Conservation (phyloP, 2,329 filamentous ascomycete species). For the Chalaropsis ovoidea region DNA sequence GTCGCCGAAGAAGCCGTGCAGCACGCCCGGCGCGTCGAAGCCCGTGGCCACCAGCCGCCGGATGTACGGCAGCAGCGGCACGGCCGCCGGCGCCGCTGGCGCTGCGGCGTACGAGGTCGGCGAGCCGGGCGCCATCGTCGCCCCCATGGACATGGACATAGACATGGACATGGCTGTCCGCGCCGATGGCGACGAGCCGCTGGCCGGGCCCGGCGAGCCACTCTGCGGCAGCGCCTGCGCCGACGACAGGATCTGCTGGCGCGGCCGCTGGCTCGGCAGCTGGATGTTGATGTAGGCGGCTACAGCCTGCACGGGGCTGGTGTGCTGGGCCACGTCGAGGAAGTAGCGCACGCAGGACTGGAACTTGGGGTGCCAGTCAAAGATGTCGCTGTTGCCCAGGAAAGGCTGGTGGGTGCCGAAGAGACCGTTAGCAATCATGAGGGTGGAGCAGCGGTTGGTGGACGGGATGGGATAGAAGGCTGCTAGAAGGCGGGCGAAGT, state of each 20-base stretch:
- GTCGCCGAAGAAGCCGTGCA: slow-evolving; percentile 95
- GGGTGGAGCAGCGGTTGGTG: background rate
- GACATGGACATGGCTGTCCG: background rate
- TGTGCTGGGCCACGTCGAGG: slow-evolving; percentile 80
- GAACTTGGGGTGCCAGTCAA: slow-evolving; percentile 88
- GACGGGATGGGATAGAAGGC: background rate
- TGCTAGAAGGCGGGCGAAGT: background rate
- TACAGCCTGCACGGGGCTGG: slow-evolving; percentile 70
- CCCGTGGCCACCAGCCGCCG: slow-evolving; percentile 83
- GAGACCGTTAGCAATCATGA: slow-evolving; percentile 11
- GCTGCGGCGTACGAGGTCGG: slow-evolving; percentile 25
- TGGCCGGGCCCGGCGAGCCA: slow-evolving; percentile 30
- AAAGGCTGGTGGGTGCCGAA: slow-evolving; percentile 34
- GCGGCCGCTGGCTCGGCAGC: slow-evolving; percentile 66
- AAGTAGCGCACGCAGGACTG: slow-evolving; percentile 87
- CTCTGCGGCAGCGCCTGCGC: slow-evolving; percentile 29
- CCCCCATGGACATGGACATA: slow-evolving; percentile 4
- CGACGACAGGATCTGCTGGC: slow-evolving; percentile 29
- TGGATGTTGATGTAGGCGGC: slow-evolving; percentile 87
- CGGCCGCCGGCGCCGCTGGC: slow-evolving; percentile 31
- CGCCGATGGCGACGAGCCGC: slow-evolving; percentile 25
- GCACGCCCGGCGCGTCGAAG: slow-evolving; percentile 74
- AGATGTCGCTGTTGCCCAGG: slow-evolving; percentile 48
- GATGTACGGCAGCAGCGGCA: slow-evolving; percentile 79
- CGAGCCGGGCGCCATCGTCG: slow-evolving; percentile 14